Base-by-base conservation (phyloP, 176 grass and related monocot genomes). In the Raddia guianensis region DNA sequence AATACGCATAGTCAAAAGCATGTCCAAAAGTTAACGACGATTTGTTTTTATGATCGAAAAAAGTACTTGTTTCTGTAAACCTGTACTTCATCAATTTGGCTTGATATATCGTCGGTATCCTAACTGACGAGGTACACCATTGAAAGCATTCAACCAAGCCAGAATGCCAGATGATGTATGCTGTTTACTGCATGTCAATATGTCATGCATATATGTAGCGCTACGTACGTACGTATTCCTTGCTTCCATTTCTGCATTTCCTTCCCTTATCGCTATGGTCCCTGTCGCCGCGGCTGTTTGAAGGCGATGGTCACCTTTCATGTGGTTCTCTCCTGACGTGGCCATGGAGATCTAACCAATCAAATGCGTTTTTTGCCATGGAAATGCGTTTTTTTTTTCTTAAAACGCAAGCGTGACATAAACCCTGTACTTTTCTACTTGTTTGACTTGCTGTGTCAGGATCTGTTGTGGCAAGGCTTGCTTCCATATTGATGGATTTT, bases 311-410 rank as follows among this genome's bases (percentile, higher is more conserved):
- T 9, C 55, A 16, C n/a, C 20, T 50, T 49, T 81, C 1, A 13
- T 15, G 50, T 5, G 49, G 0, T 52, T 47, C 27, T 64, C 64
- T 27, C 27, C 42, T 7, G n/a, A 72, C 32, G 33, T 65, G 32
- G 21, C 62, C 51, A 70, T 53, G 56, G 58, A 64, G 71, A 56
- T 35, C n/a, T n/a, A 42, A 49, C 60, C 27, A 12, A 66, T 67
- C 3, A 7, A 45, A n/a, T n/a, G n/a, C n/a, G n/a, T n/a, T n/a
- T n/a, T n/a, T n/a, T n/a, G n/a, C n/a, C n/a, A n/a, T n/a, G n/a
- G n/a, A n/a, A 43, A 42, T 14, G 49, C 12, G 57, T 56, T 9
- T 6, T 8, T 67, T 43, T 83, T 13, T 8, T 35, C 47, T n/a
- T 12, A 33, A 66, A 52, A 14, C 61, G 55, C 70, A 83, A 66